Evolutionary conservation across 768 basidiomycete species (phyloP).

Genomic region (Fistulinella prunicolor): DNA sequence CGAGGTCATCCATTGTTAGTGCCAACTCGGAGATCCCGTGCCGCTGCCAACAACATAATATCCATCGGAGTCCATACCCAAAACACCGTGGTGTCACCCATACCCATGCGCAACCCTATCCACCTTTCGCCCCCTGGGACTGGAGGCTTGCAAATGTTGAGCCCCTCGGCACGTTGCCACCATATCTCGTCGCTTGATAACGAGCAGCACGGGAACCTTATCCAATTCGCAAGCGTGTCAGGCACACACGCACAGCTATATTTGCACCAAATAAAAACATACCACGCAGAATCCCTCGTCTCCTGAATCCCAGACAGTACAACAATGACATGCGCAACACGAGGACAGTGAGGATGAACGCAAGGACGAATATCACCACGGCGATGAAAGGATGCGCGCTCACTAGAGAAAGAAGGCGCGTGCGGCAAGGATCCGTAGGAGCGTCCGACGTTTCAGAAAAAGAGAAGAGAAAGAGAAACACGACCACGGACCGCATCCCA

Average conservation of each 20-base stretch:
- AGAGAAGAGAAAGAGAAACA: not conserved
- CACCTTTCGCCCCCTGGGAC: slow-evolving; percentile 5
- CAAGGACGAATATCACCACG: slow-evolving; percentile 8
- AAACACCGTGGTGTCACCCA: too few species aligned
- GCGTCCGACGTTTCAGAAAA: too few species aligned
- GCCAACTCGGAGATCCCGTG: not conserved
- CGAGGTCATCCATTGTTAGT: too few species aligned
- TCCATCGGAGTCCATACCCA: too few species aligned
- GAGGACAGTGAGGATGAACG: slow-evolving; percentile 3
- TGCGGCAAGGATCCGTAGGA: too few species aligned
- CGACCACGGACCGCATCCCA: slow-evolving; percentile 14
- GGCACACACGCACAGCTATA: not conserved
- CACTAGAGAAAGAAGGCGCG: not conserved
- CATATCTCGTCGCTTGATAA: slow-evolving; percentile 20
- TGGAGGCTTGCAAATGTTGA: slow-evolving; percentile 11
- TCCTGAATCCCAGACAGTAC: slow-evolving; percentile 1
- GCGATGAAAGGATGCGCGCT: slow-evolving; percentile 13
- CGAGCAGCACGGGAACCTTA: slow-evolving; percentile 14
- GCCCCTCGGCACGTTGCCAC: slow-evolving; percentile 15
- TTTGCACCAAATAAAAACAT: too few species aligned
- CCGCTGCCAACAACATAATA: not conserved
- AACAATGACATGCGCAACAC: not conserved
- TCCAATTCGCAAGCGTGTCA: not conserved
- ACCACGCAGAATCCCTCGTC: slow-evolving; percentile 9
- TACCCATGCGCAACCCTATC: too few species aligned